Evolutionary conservation across 345 rosid genomes (phyloP).

Genomic region (Erodium maritimum): DNA sequence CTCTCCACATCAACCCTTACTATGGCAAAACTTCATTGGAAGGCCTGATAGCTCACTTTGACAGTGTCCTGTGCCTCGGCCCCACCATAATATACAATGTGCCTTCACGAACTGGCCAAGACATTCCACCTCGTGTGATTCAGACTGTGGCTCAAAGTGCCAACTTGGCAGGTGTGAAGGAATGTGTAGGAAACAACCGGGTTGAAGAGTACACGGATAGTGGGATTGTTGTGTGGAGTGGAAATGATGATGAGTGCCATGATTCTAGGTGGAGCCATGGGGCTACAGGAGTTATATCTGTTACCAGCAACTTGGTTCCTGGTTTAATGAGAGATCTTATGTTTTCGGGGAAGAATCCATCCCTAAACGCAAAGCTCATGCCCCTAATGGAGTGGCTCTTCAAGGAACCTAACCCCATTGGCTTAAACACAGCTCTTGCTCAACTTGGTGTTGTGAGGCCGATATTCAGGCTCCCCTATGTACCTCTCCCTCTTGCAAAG

Average conservation of each 20-base stretch:
- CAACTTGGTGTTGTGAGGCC: constrained; percentile 79
- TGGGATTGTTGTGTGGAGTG: constrained; percentile 75
- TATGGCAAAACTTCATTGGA: constrained; percentile 80
- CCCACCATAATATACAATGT: constrained; percentile 81
- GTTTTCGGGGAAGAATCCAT: constrained; percentile 47
- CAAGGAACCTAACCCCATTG: constrained; percentile 72
- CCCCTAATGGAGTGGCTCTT: constrained; percentile 75
- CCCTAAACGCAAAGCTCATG: constrained; percentile 47
- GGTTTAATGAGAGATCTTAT: constrained; percentile 49
- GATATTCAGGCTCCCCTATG: constrained; percentile 67
- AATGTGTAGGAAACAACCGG: constrained; percentile 61
- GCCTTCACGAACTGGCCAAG: constrained; percentile 74
- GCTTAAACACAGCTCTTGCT: constrained; percentile 75
- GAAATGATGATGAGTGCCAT: constrained; percentile 79
- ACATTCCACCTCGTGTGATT: constrained; percentile 55
- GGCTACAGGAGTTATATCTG: constrained; percentile 68
- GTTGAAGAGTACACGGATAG: constrained; percentile 46
- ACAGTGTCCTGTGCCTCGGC: constrained; percentile 67
- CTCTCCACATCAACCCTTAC: constrained; percentile 87
- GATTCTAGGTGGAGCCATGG: constrained; percentile 73
- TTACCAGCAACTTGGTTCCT: constrained; percentile 65
- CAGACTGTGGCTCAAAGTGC: constrained; percentile 40
- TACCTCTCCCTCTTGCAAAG: constrained; percentile 52
- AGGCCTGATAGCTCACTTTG: constrained; percentile 63
- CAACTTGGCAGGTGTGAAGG: constrained; percentile 69